A percentile compares a stretch with the other conserved stretches of the same genome.
Evolutionary conservation across 345 rosid genomes (phyloP).

Genomic region (Corchorus capsularis): DNA sequence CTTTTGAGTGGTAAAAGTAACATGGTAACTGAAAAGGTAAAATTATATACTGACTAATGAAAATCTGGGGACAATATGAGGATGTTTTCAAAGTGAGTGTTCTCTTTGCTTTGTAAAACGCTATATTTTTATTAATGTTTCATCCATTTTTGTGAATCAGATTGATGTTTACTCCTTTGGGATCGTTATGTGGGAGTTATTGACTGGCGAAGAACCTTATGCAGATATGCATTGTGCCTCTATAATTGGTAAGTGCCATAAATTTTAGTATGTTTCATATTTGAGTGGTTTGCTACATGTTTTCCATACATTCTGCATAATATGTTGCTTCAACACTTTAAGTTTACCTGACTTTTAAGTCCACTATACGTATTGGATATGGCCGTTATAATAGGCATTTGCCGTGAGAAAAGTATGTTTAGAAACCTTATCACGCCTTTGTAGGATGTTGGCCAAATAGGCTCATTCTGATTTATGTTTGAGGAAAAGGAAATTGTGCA

Average conservation of each 20-base stretch:
- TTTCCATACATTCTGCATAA: not conserved
- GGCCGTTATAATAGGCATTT: not conserved
- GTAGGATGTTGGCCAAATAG: too few relatives aligned
- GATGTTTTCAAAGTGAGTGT: not conserved
- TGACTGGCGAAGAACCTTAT: conserved; percentile 95
- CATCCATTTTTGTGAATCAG: conserved; percentile 37
- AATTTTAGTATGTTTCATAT: not conserved
- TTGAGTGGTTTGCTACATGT: not conserved
- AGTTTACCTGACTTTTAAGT: not conserved
- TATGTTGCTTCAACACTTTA: not conserved
- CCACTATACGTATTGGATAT: not conserved
- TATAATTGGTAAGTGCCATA: conserved; percentile 68
- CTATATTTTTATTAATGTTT: not conserved
- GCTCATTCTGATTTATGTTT: not conserved
- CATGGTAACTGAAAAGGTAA: conserved; percentile 98
- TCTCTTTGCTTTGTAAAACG: not conserved
- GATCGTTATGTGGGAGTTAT: conserved; percentile 98
- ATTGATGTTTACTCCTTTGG: conserved; percentile 99
- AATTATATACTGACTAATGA: not conserved
- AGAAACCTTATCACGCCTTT: not conserved
- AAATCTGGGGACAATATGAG: conserved; percentile 4
- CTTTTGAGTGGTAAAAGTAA: conserved; percentile 95
- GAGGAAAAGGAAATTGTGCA: not conserved
- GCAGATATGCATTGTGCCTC: conserved; percentile 93
- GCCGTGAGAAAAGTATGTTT: not conserved